Base-by-base conservation (phyloP, 2,329 filamentous ascomycete genomes). In the Cercospora zeae-maydis region DNA sequence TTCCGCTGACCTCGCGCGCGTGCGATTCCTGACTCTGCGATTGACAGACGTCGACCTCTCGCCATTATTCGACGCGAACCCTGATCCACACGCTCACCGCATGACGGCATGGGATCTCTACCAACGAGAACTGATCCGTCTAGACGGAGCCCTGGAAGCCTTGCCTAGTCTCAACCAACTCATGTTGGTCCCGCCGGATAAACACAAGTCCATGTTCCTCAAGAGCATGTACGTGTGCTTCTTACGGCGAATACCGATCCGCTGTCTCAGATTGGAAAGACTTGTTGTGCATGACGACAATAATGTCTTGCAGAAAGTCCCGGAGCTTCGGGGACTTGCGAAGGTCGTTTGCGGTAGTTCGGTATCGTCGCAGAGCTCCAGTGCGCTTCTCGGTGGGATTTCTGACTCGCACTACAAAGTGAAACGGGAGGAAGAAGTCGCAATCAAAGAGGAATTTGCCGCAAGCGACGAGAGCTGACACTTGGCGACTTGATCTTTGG, bases 41-140 rank as follows among this genome's bases (percentile, higher is more conserved):
- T 58, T 74, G 9, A 71, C 67, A 16, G 72, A 74, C 61, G 63
- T 73, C 58, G 69, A 73, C 59, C 64, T 74, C 16, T 64, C 70
- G 14, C 47, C 64, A 3, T 53, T 72, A 9, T 62, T 72, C 31
- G 51, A 69, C 45, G 9, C 45, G 6, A 59, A n/a, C 6, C 45
- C 56, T 5, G 52, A n/a, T 14, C 16, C 21, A 24, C 47, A 56
- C 33, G 55, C 52, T 16, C 49, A 58, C 11, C 67, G 53, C n/a
- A 21, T 27, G 6, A 42, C 57, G 19, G 67, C 66, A 6, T 73
- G 67, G 70, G 47, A 57, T 10, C 54, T 74, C 47, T 73, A 73
- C 59, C 66, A 70, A 34, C 27, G 62, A 13, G 71, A 74, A 21
- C 65, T 74, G 4, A 55, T 67, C 31, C 59, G 53, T 11, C 62